A percentile compares a stretch with the other conserved stretches of the same genome.
phyloP scores from a whole-genome alignment of 805 yeast species.

The Brettanomyces anomalus region DNA sequence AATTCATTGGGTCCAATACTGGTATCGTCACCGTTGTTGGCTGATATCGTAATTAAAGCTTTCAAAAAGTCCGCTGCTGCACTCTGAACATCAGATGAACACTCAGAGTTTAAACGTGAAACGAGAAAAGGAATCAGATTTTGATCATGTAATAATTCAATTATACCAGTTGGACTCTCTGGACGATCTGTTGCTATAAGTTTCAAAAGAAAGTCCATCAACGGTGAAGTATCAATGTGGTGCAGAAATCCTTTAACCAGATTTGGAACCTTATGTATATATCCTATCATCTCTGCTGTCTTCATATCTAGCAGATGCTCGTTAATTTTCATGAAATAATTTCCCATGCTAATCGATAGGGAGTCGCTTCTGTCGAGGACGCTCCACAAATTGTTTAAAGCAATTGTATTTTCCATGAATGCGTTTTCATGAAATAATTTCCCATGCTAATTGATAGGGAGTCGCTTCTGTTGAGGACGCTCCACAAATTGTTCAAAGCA shows the following conservation, averaged over 20 bases:
- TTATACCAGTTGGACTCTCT: conserved; percentile 79
- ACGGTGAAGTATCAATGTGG: conserved; percentile 87
- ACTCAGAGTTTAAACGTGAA: conserved; percentile 58
- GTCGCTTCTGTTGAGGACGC: conserved; percentile 55
- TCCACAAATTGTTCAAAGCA: conserved; percentile 69
- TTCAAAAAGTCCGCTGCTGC: conserved; percentile 94
- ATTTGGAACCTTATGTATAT: conserved; percentile 56
- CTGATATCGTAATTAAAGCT: conserved; percentile 88
- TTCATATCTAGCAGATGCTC: conserved; percentile 87
- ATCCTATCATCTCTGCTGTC: conserved; percentile 67
- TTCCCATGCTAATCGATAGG: conserved; percentile 66
- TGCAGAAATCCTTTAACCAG: conserved; percentile 74
- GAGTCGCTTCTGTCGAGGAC: conserved; percentile 62
- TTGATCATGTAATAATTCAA: conserved; percentile 67
- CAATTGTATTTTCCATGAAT: conserved; percentile 54
- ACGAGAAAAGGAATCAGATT: conserved; percentile 64
- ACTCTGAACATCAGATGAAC: conserved; percentile 67
- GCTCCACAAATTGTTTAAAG: conserved; percentile 70
- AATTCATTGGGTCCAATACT: conserved; percentile 95
- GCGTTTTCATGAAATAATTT: conserved; percentile 84
- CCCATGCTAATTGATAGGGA: conserved; percentile 71
- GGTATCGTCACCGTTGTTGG: conserved; percentile 83
- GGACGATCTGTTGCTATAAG: conserved; percentile 90
- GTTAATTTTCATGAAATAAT: conserved; percentile 84
- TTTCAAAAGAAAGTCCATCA: conserved; percentile 86